Percentiles rank a stretch among this genome's conserved stretches.
Evolutionary conservation across 768 basidiomycete species (phyloP).

Genomic region (Ephemerocybe angulata): DNA sequence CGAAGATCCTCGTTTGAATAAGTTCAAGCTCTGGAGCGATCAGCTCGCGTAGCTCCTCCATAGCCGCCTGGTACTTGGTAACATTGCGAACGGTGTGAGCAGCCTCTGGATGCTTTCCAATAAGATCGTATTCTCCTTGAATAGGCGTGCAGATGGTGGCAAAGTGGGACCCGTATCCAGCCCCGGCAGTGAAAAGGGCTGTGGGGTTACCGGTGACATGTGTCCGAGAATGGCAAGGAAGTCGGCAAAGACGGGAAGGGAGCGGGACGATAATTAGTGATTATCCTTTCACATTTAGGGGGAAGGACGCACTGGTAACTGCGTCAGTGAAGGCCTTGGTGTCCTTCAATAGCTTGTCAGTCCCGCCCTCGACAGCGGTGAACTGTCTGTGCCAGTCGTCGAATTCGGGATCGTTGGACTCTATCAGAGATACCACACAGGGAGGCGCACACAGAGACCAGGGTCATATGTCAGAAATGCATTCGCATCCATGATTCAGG

Average conservation of each 20-base stretch:
- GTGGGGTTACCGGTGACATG: constrained; percentile 4
- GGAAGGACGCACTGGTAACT: constrained; percentile 55
- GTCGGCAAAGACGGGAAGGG: background rate
- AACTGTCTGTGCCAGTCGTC: constrained; percentile 85
- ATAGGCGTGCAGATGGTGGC: constrained; percentile 61
- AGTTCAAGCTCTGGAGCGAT: constrained; percentile 91
- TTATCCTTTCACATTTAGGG: background rate
- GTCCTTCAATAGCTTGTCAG: constrained; percentile 91
- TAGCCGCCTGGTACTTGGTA: constrained; percentile 61
- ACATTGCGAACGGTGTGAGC: constrained; percentile 77
- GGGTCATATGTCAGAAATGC: background rate
- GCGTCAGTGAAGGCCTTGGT: constrained; percentile 83
- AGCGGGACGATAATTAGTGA: background rate
- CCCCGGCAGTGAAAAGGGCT: constrained; percentile 67
- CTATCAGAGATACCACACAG: constrained; percentile 27
- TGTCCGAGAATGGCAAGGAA: background rate
- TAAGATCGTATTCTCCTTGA: constrained; percentile 72
- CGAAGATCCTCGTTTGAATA: constrained; percentile 81
- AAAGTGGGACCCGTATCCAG: constrained; percentile 63
- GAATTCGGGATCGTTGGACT: constrained; percentile 85
- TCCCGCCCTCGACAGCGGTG: constrained; percentile 66
- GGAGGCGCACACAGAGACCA: background rate
- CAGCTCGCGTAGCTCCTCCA: constrained; percentile 79
- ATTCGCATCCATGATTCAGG: background rate
- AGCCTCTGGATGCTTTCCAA: constrained; percentile 74